These are phyloP conservation scores for Trichoderma gamsii DNA, from an alignment of 495 filamentous ascomycete genomes.

Conservation along the genomic window DNA sequence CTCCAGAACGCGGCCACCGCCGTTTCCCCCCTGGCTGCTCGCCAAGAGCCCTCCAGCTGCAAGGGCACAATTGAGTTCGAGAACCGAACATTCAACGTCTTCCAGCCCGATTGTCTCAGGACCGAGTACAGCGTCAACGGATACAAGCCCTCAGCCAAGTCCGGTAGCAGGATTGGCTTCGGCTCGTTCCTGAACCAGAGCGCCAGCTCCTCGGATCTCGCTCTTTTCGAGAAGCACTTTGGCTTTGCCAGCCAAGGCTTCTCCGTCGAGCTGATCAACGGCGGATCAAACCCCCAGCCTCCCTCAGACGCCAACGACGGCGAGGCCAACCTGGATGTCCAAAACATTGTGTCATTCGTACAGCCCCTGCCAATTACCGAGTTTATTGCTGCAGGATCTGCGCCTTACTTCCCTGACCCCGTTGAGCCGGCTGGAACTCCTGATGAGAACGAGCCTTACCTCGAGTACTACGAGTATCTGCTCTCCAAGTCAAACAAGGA, in stretches of 20 bases:
- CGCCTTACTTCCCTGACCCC: constrained; percentile 18
- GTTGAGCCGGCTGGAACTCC: neutral
- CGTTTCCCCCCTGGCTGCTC: constrained; percentile 16
- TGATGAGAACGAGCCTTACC: constrained; percentile 63
- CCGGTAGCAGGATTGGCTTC: constrained; percentile 50
- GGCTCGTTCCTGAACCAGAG: constrained; percentile 50
- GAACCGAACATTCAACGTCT: constrained; percentile 22
- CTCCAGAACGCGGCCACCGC: constrained; percentile 2
- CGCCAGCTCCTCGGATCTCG: constrained; percentile 26
- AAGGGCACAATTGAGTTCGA: constrained; percentile 20
- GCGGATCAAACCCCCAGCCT: constrained; percentile 39
- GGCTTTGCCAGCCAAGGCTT: constrained; percentile 55
- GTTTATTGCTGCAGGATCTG: constrained; percentile 62
- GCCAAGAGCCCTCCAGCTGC: constrained; percentile 32
- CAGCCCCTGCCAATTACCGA: constrained; percentile 44
- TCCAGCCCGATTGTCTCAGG: constrained; percentile 55
- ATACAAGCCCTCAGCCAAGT: constrained; percentile 41
- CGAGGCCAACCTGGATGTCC: constrained; percentile 74
- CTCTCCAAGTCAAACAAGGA: constrained; percentile 31
- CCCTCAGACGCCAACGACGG: constrained; percentile 34
- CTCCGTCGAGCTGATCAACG: constrained; percentile 55
- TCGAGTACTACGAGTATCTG: constrained; percentile 55
- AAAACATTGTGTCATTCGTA: constrained; percentile 56
- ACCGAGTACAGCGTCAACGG: constrained; percentile 52
- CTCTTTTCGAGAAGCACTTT: constrained; percentile 26